Evolutionary conservation across 352 stramenopile genomes (phyloP), one percentile per base, ranked within the genome.

Genomic region (Globisporangium echinulatum): DNA sequence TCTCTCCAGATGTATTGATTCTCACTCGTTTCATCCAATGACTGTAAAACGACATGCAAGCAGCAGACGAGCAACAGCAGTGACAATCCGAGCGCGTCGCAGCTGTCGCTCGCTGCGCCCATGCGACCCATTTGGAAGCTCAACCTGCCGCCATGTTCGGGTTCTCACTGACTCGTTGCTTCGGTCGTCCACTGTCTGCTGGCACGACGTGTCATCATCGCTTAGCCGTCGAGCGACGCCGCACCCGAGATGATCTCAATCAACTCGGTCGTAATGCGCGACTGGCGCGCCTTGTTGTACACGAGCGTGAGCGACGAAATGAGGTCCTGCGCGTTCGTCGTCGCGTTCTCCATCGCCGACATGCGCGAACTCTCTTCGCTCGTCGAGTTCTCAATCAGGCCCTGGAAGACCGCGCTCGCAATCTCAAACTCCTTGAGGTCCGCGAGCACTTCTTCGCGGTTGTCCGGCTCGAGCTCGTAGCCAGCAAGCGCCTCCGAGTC

Each of bases 271-370:
- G 95, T 98, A 82, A 98, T 98, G 68, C 94, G 88, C 46, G 94
- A 85, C 74, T 98, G 95, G 62, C 95, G 86, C 51, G 95, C 94
- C 79, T 92, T 92, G 79, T 94, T 94, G 81, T 94, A 94, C 63
- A 82, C 67, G 64, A 92, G 75, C 78, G 96, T 96, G 83, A 79
- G 72, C 69, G 76, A 89, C 66, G 96, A 92, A 75, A 99, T 98
- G 79, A 99, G 91, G 52, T 99, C 97, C 63, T 91, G 79, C 25
- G 97, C 97, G 77, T 99, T 99, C 74, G 97, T 98, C 43, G 94
- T 98, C 49, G 97, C 96, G 71, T 99, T 99, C 74, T 99, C 97
- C 97, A 99, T 99, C 52, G 97, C 97, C 65, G 96, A 96, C 97
- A 99, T 99, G 72, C 97, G 94, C 69, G 97, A 98, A 37, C 84